Evolutionary conservation across 1,284 basidiomycete genomes (phyloP), one percentile per base, ranked within the genome.

Genomic region (Phenoliferia sp.): DNA sequence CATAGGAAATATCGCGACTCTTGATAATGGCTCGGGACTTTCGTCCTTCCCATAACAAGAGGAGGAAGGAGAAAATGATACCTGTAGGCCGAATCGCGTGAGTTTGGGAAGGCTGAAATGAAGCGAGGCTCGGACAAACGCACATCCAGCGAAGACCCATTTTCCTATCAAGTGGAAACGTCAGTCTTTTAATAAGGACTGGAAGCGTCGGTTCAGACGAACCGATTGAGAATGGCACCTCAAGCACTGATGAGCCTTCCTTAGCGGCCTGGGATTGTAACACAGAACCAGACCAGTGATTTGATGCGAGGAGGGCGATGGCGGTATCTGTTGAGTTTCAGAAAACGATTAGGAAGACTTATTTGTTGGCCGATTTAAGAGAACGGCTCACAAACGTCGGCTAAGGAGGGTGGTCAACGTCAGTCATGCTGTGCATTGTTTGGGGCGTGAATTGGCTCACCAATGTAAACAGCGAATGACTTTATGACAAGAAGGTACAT

Each of bases 131-230:
- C n/a, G n/a, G n/a, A n/a, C n/a, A n/a, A n/a, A n/a, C n/a, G n/a
- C n/a, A n/a, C 95, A 99, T 52, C 92, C 93, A 32, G 94, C 89
- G 81, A 99, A 98, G 69, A 99, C 83, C 94, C 94, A 98, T 80
- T 94, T 92, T 68, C 92, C 48, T 29, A 28, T n/a, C 7, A n/a
- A 54, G 50, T 9, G 7, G 50, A n/a, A 9, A 54, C 29, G 12
- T 12, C 12, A 22, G 12, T 22, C 12, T 12, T 44, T 12, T 12
- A 44, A 12, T 44, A 22, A 22, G 12, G 39, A 22, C 12, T 12
- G 39, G 39, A 44, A 12, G 22, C 12, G 39, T 44, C 12, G 39
- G 48, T n/a, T 19, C 22, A 26, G 48, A 26, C 48, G 5, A 9
- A 52, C 54, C 62, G 35, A 63, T 70, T 26, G 55, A 64, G 81